Evolutionary conservation across 768 basidiomycete genomes (phyloP).

Genomic region (Hericium alpestre): DNA sequence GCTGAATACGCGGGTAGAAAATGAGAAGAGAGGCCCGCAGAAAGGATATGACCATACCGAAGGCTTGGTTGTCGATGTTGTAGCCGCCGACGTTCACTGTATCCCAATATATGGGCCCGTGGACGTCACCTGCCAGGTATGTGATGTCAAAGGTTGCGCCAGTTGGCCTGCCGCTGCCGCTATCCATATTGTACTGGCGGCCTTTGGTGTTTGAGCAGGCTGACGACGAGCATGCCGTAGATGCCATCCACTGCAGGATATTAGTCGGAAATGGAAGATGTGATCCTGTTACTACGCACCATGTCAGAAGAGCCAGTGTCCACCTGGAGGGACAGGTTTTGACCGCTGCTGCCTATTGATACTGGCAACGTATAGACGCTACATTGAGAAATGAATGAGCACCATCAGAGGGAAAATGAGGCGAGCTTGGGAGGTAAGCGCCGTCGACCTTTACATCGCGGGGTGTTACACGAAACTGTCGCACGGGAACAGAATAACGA

Average conservation of each 20-base stretch:
- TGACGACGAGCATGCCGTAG: conserved; percentile 48
- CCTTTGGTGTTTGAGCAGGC: conserved; percentile 37
- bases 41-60: conserved; percentile 34
- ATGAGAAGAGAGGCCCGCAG: neutral
- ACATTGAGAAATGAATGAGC: neutral
- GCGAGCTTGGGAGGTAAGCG: neutral
- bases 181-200: conserved; percentile 38
- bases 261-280: neutral
- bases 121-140: conserved; percentile 50
- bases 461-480: too few species aligned
- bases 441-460: too few species aligned
- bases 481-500: too few species aligned
- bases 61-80: conserved; percentile 50
- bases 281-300: conserved; percentile 28
- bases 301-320: conserved; percentile 80
- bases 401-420: neutral
- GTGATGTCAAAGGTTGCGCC: conserved; percentile 34
- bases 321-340: conserved; percentile 56
- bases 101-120: conserved; percentile 66
- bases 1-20: conserved; percentile 26
- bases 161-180: conserved; percentile 35
- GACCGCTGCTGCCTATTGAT: conserved; percentile 35
- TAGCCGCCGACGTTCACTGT: conserved; percentile 53
- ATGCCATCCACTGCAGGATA: conserved; percentile 57
- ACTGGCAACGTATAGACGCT: conserved; percentile 63